A percentile compares a stretch with the other conserved stretches of the same genome.
Conservation (phyloP, 257 asterid species). For the Leonotis leonurus region DNA sequence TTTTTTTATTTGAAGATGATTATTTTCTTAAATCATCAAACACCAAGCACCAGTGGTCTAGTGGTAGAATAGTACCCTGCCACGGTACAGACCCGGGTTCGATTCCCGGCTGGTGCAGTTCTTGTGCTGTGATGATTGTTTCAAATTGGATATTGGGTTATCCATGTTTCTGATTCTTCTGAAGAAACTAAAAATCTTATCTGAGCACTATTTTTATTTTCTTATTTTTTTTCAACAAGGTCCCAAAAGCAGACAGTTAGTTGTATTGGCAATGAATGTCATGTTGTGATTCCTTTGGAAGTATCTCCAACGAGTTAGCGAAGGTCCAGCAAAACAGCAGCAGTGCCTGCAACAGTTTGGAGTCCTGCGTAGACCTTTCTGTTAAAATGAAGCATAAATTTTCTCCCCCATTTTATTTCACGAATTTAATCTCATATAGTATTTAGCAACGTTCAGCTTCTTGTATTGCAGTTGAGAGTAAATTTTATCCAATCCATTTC, state of each 20-base stretch:
- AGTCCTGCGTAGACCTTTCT: conserved; percentile 69
- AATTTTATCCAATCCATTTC: background rate
- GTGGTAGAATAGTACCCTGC: conserved; percentile 97
- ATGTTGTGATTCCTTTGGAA: background rate
- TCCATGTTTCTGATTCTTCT: background rate
- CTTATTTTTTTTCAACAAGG: no score
- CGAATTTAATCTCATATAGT: background rate
- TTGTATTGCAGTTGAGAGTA: no score
- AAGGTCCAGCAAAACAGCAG: conserved; percentile 44
- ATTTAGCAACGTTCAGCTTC: background rate
- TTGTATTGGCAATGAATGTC: no score
- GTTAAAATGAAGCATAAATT: conserved; percentile 51
- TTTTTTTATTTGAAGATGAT: no score
- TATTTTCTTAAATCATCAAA: no score
- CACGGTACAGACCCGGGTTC: conserved; percentile 99
- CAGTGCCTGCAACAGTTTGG: conserved; percentile 38
- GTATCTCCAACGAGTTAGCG: conserved; percentile 38
- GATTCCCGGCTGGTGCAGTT: conserved; percentile 96
- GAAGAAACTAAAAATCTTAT: background rate
- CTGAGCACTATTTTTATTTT: background rate
- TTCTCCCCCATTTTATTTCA: conserved; percentile 50
- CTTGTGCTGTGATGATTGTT: background rate
- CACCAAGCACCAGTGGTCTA: conserved; percentile 71
- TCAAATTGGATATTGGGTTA: background rate
- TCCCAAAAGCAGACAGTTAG: no score